Evolutionary conservation across 1,139 yeast species (phyloP).

Genomic region (Protomyces pachydermus): DNA sequence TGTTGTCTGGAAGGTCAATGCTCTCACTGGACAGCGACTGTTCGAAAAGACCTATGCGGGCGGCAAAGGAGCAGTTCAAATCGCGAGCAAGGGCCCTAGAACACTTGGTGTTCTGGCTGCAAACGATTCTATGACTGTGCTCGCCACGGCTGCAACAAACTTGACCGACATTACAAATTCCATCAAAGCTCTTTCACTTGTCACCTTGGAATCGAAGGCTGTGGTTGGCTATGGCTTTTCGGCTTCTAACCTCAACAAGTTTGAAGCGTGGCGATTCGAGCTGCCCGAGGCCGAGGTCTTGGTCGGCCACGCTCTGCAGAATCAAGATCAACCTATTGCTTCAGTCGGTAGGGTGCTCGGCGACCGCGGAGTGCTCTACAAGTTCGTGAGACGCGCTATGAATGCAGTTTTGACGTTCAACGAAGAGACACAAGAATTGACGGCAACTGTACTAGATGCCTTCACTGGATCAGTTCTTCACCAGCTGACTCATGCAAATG

Average conservation of each 20-base stretch:
- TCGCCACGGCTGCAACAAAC: background rate
- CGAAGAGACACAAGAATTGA: conserved; percentile 33
- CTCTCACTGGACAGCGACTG: background rate
- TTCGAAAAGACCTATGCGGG: background rate
- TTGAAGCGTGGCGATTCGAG: conserved; percentile 42
- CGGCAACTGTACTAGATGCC: conserved; percentile 57
- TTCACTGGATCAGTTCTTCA: conserved; percentile 61
- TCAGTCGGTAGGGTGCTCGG: conserved; percentile 69
- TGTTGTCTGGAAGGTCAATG: background rate
- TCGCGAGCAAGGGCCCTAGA: background rate
- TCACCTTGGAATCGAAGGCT: background rate
- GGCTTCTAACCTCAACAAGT: conserved; percentile 36
- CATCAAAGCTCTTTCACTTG: background rate
- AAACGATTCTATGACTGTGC: background rate
- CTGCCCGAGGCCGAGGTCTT: conserved; percentile 36
- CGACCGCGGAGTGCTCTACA: conserved; percentile 72
- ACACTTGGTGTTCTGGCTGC: background rate
- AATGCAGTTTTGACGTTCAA: conserved; percentile 53
- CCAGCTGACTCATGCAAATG: conserved; percentile 32
- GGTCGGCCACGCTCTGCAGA: background rate
- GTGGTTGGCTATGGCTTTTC: background rate
- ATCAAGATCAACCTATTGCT: conserved; percentile 44
- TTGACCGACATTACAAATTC: background rate
- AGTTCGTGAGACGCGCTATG: conserved; percentile 70
- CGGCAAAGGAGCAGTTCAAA: background rate